Base-by-base conservation (phyloP, 2,329 filamentous ascomycete genomes). In the Sporothrix curviconia region DNA sequence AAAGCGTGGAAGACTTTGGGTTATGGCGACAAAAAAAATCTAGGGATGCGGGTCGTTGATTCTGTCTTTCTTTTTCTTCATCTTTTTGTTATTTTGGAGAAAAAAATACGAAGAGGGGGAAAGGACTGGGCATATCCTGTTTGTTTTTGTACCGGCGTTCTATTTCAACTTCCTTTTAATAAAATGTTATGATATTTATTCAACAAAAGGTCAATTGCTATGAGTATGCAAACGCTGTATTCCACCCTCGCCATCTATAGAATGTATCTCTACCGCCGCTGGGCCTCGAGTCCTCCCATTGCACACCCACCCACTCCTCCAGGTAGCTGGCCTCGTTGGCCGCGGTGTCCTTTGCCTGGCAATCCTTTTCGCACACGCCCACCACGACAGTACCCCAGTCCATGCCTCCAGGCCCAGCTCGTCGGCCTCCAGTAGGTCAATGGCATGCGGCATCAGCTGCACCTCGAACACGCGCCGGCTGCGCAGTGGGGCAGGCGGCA, bases 271-370 rank as follows among this genome's bases (percentile, higher is more conserved):
- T 37, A 56, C 66, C 74, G 76, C 32, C 69, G 66, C 61, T 66
- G 65, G 46, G 64, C 60, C 69, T 69, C 61, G 84, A 66, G 71
- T 96, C 92, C 73, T 99, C 94, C 94, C 92, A 99, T 72, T 99
- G 94, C 62, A 97, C 94, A 7, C 92, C 94, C n/a, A 82, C 85
- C 92, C 94, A 99, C 72, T 99, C 94, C 76, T 97, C 94, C 17
- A 91, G 67, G 72, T 95, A 97, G 1, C 86, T 89, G 0, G 85
- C 81, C 66, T 84, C 79, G 0, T 84, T 87, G 36, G 79, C 75
- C 12, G 72, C 71, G 7, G 83, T 78, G 0, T 81, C 80, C 6
- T 71, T 70, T 15, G 83, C 82, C 65, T 80, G 77, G 69, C 94
- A 97, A 70, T 97, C 90, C 67, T 74, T 82, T 63, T 80, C 83